These are phyloP conservation scores for Maudiozyma turicensis DNA, from an alignment of 805 yeast genomes.

Conservation along the genomic window DNA sequence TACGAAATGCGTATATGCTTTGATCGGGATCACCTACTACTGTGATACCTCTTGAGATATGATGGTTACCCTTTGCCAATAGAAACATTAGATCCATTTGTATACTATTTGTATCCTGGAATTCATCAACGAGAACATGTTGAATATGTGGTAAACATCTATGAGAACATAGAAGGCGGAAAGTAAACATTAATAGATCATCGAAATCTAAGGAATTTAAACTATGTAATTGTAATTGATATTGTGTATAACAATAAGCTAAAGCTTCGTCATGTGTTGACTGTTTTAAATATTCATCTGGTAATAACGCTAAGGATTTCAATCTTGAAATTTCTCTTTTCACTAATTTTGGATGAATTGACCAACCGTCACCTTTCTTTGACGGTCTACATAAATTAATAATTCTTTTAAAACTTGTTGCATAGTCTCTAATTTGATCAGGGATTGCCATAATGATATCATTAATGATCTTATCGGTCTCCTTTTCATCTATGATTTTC, in stretches of 20 bases:
- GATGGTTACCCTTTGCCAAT: conserved; percentile 35
- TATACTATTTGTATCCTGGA: conserved; percentile 79
- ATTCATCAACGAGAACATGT: conserved; percentile 86
- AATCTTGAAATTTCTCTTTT: conserved; percentile 42
- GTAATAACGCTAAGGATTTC: conserved; percentile 43
- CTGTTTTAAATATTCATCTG: conserved; percentile 31
- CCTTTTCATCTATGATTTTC: conserved; percentile 57
- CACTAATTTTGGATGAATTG: conserved; percentile 34
- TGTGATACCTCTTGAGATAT: conserved; percentile 48
- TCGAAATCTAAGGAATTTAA: conserved; percentile 65
- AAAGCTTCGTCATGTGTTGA: conserved; percentile 27
- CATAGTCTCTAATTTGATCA: conserved; percentile 27
- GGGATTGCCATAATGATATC: conserved; percentile 32
- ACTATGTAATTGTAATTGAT: conserved; percentile 39
- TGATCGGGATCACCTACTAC: conserved; percentile 97
- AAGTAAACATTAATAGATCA: conserved; percentile 57
- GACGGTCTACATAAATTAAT: conserved; percentile 22
- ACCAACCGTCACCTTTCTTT: conserved; percentile 23
- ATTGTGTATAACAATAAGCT: conserved; percentile 37
- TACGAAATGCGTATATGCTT: conserved; percentile 81
- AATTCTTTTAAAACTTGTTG: conserved; percentile 19
- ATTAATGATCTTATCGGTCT: conserved; percentile 31
- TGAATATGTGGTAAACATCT: conserved; percentile 41
- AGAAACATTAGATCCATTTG: conserved; percentile 62
- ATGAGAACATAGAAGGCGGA: conserved; percentile 35